A percentile compares a stretch with the other conserved stretches of the same genome.
Conservation (phyloP, 192 early-diverging fungal species). For the Podila clonocystis region DNA sequence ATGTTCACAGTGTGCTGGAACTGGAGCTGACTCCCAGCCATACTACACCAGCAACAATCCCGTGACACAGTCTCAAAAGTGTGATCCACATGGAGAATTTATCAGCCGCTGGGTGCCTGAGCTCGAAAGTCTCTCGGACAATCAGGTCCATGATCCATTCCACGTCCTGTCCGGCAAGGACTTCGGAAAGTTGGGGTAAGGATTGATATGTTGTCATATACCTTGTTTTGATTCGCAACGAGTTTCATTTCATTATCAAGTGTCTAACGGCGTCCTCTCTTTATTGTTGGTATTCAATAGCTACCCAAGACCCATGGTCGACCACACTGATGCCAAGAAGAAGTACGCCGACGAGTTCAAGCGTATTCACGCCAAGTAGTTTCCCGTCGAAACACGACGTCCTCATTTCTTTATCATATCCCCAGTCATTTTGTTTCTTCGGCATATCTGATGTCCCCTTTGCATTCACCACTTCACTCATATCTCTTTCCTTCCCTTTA, state of each 20-base stretch:
- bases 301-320: conserved; percentile 73
- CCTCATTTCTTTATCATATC: background rate
- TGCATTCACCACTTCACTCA: background rate
- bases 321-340: conserved; percentile 67
- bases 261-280: background rate
- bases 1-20: conserved; percentile 58
- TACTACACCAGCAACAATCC: conserved; percentile 79
- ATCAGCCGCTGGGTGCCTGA: conserved; percentile 74
- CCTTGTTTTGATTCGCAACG: background rate
- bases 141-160: conserved; percentile 67
- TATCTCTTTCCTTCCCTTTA: background rate
- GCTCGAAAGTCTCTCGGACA: conserved; percentile 52
- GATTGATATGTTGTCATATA: too few relatives aligned
- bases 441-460: conserved; percentile 8
- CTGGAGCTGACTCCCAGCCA: conserved; percentile 75
- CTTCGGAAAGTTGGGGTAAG: conserved; percentile 60
- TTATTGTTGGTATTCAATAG: conserved; percentile 9
- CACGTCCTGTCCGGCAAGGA: conserved; percentile 40
- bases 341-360: conserved; percentile 61
- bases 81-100: conserved; percentile 66
- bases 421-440: background rate
- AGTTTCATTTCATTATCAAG: background rate
- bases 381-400: background rate
- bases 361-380: conserved; percentile 21
- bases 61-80: conserved; percentile 48